These are phyloP conservation scores for Arthrobotrys sphaeroides DNA, from an alignment of 2,329 filamentous ascomycete genomes.

Conservation along the genomic window DNA sequence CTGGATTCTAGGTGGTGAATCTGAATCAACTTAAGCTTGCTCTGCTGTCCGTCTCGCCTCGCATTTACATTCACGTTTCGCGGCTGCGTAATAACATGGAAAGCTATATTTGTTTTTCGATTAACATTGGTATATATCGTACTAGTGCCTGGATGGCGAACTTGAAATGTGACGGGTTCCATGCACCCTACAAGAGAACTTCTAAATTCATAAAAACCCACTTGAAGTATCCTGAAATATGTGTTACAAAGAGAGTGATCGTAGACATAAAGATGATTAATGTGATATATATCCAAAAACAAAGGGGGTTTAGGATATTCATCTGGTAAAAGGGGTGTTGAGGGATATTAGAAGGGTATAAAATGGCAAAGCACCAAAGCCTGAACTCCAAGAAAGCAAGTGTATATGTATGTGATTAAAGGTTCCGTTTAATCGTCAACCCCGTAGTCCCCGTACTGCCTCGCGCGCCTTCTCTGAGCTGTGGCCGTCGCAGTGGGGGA, in stretches of 20 bases:
- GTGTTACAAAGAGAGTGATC: background rate
- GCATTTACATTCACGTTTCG: too few species aligned
- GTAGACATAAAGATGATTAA: background rate
- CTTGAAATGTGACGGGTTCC: too few species aligned
- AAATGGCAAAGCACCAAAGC: slow-evolving; percentile 2
- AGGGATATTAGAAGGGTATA: background rate
- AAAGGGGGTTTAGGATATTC: background rate
- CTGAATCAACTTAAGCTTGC: too few species aligned
- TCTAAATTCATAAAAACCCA: slow-evolving; percentile 2
- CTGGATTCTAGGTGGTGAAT: too few species aligned
- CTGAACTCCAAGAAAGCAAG: slow-evolving; percentile 29
- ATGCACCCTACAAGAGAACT: too few species aligned
- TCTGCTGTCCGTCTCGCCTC: too few species aligned
- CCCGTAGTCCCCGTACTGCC: slow-evolving; percentile 28
- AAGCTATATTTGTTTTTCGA: too few species aligned
- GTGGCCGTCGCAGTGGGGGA: slow-evolving; percentile 23
- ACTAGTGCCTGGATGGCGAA: too few species aligned
- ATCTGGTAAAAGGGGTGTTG: too few species aligned
- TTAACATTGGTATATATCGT: too few species aligned
- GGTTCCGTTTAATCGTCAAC: background rate
- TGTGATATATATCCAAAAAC: background rate
- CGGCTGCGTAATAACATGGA: too few species aligned
- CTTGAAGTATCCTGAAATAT: background rate
- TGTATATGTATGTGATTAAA: background rate
- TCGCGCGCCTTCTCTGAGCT: background rate